Conservation (phyloP, 2,329 filamentous ascomycete species). For the Microsporum audouinii region DNA sequence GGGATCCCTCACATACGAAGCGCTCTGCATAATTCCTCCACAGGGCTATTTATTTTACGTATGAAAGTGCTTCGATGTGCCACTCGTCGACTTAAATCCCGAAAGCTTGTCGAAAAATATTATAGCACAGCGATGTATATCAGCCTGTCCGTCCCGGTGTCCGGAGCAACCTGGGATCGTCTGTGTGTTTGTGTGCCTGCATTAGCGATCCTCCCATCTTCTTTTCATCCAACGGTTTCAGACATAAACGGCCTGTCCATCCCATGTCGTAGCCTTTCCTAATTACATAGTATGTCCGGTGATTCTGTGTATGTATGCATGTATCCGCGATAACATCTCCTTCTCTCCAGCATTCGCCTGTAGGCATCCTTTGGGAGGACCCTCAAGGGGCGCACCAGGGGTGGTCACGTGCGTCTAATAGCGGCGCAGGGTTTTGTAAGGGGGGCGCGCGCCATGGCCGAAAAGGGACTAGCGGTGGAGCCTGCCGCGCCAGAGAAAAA, state of each 20-base stretch:
- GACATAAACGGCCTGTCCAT: neutral
- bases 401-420: conserved; percentile 12
- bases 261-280: too few species aligned
- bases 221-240: neutral
- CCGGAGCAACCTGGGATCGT: neutral
- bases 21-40: neutral
- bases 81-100: neutral
- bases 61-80: neutral
- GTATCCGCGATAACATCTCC: neutral
- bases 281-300: neutral
- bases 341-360: too few species aligned
- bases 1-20: neutral
- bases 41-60: neutral
- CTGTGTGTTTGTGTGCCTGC: neutral
- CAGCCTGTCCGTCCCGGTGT: neutral
- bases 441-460: conserved; percentile 18
- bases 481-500: conserved; percentile 29
- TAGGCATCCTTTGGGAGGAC: too few species aligned
- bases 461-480: conserved; percentile 23
- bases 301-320: neutral
- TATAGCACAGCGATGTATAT: neutral
- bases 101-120: neutral
- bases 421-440: conserved; percentile 3
- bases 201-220: neutral
- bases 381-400: neutral